A percentile compares a stretch with the other conserved stretches of the same genome.
Conservation (phyloP, 1,284 basidiomycete species). For the Malassezia japonica region DNA sequence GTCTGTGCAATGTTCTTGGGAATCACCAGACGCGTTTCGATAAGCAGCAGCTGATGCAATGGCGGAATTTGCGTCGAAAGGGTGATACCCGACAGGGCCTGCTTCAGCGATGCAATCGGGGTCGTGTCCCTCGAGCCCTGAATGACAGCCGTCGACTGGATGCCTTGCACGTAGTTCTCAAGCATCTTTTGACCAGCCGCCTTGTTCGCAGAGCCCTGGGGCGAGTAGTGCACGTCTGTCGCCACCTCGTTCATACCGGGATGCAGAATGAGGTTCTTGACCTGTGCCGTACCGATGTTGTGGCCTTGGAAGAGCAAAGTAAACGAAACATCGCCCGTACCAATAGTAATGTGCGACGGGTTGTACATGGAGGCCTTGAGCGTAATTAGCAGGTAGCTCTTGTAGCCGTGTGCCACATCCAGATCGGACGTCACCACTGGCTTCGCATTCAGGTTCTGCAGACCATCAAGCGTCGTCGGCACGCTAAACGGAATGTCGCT, state of each 20-base stretch:
- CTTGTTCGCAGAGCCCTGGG: constrained; percentile 55
- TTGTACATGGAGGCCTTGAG: constrained; percentile 51
- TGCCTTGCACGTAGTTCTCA: constrained; percentile 63
- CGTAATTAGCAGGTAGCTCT: constrained; percentile 63
- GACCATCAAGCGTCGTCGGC: constrained; percentile 57
- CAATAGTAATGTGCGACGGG: constrained; percentile 62
- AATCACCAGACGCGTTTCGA: constrained; percentile 40
- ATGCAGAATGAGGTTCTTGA: constrained; percentile 49
- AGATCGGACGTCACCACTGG: constrained; percentile 58
- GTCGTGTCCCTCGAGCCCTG: constrained; percentile 58
- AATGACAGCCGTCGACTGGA: constrained; percentile 58
- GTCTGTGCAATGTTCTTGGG: constrained; percentile 46
- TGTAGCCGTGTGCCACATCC: constrained; percentile 63
- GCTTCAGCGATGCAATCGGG: constrained; percentile 59
- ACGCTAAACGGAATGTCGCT: constrained; percentile 60
- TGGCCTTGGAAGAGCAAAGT: constrained; percentile 56
- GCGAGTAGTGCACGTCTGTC: constrained; percentile 60
- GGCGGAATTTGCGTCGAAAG: constrained; percentile 62
- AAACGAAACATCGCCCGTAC: constrained; percentile 61
- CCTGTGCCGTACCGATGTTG: constrained; percentile 58
- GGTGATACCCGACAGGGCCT: constrained; percentile 59
- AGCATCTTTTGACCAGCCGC: constrained; percentile 57
- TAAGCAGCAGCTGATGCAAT: constrained; percentile 60
- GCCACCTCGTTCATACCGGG: constrained; percentile 28
- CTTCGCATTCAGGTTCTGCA: constrained; percentile 60